Percentiles rank a stretch among this genome's conserved stretches.
Evolutionary conservation across 768 basidiomycete genomes (phyloP).

Genomic region (Termitomyces sp.): DNA sequence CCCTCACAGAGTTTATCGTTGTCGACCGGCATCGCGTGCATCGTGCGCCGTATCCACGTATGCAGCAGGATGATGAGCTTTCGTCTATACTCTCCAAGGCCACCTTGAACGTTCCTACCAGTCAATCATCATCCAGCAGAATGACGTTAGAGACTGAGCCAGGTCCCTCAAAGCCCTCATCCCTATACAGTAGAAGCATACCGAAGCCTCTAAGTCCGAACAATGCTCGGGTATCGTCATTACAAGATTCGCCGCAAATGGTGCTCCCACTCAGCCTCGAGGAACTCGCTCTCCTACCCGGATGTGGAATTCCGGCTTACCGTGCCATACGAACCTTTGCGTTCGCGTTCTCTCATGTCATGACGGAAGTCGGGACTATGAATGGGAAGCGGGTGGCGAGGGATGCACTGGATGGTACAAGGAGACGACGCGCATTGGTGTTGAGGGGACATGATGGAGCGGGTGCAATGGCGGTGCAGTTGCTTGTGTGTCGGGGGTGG

Average conservation of each 20-base stretch:
- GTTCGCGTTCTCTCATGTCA: slow-evolving; percentile 29
- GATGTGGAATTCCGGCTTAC: slow-evolving; percentile 76
- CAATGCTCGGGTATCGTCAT: not conserved
- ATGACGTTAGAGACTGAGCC: not conserved
- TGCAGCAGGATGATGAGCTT: slow-evolving; percentile 22
- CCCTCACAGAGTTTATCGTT: slow-evolving; percentile 84
- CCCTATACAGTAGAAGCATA: not conserved
- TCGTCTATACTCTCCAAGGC: not conserved
- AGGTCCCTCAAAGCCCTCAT: slow-evolving; percentile 5
- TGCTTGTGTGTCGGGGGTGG: slow-evolving; percentile 67
- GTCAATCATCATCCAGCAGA: slow-evolving; percentile 15
- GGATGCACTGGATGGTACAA: slow-evolving; percentile 13
- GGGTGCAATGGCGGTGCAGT: slow-evolving; percentile 74
- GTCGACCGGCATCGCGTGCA: slow-evolving; percentile 75
- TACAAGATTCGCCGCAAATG: not conserved
- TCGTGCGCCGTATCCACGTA: slow-evolving; percentile 60
- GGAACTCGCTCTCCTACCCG: slow-evolving; percentile 75
- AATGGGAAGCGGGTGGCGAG: slow-evolving; percentile 2
- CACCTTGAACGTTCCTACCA: slow-evolving; percentile 2
- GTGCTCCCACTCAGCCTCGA: slow-evolving; percentile 38
- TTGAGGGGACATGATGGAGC: slow-evolving; percentile 69
- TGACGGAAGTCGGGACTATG: slow-evolving; percentile 2
- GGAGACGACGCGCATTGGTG: slow-evolving; percentile 43
- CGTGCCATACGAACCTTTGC: slow-evolving; percentile 71
- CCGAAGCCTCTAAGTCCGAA: not conserved